Evolutionary conservation across 2,329 filamentous ascomycete species (phyloP).

Genomic region (Neonectria punicea): DNA sequence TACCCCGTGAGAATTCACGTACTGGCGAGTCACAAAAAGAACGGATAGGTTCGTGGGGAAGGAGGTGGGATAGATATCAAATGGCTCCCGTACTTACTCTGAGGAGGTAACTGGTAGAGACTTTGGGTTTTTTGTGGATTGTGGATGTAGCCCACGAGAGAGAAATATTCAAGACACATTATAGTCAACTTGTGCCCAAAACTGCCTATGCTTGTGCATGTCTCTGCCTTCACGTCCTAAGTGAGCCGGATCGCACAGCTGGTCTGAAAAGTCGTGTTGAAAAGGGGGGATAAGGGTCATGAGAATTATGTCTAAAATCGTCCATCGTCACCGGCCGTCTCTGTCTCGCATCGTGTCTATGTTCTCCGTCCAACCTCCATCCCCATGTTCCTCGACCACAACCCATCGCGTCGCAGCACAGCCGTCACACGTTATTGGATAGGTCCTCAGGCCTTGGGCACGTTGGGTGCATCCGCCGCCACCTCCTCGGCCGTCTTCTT

Average conservation of each 20-base stretch:
- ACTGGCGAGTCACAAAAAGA: slow-evolving; percentile 29
- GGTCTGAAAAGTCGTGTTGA: slow-evolving; percentile 6
- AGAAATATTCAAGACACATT: slow-evolving; percentile 19
- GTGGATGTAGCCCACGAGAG: slow-evolving; percentile 20
- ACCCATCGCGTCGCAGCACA: background rate
- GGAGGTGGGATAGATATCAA: slow-evolving; percentile 14
- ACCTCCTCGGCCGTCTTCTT: slow-evolving; percentile 42
- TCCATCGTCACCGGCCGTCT: slow-evolving; percentile 37
- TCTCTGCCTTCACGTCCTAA: background rate
- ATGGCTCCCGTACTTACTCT: slow-evolving; percentile 19
- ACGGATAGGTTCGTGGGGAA: slow-evolving; percentile 3
- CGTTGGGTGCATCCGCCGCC: slow-evolving; percentile 42
- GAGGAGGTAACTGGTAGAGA: slow-evolving; percentile 31
- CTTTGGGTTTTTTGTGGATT: slow-evolving; percentile 18
- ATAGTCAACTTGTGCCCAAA: background rate
- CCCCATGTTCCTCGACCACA: slow-evolving; percentile 1
- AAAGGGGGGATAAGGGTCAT: slow-evolving; percentile 30
- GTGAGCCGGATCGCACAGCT: background rate
- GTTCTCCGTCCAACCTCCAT: slow-evolving; percentile 17
- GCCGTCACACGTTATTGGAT: background rate
- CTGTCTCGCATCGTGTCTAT: slow-evolving; percentile 29
- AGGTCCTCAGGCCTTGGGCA: slow-evolving; percentile 20
- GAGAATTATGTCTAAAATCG: slow-evolving; percentile 42
- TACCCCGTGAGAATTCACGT: slow-evolving; percentile 41
- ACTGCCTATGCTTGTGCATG: background rate